Conservation (phyloP, 2,329 filamentous ascomycete genomes). For the Pyricularia sp. region DNA sequence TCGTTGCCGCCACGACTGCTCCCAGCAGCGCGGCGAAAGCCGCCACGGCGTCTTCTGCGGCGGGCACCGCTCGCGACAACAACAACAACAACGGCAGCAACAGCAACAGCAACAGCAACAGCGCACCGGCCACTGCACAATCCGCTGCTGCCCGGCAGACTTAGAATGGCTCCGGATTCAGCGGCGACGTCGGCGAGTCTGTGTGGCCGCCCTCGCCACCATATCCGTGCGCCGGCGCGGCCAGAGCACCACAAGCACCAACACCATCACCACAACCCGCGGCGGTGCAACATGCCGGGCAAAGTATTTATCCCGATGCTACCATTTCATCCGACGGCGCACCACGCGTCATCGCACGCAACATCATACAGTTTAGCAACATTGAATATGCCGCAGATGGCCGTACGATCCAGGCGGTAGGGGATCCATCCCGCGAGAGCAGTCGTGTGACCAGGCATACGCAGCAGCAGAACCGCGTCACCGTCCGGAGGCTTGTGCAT, state of each 20-base stretch:
- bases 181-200: background rate
- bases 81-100: background rate
- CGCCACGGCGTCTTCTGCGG: slow-evolving; percentile 4
- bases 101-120: background rate
- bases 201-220: background rate
- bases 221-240: background rate
- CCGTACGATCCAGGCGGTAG: background rate
- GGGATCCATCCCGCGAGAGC: background rate
- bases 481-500: background rate
- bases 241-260: background rate
- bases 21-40: background rate
- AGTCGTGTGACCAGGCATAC: background rate
- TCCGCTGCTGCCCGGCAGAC: slow-evolving; percentile 1
- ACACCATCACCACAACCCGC: background rate
- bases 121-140: background rate
- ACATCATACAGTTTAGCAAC: background rate
- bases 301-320: background rate
- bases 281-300: background rate
- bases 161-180: slow-evolving; percentile 2
- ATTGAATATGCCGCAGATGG: background rate
- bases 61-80: background rate
- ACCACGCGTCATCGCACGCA: background rate
- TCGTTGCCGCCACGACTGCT: slow-evolving; percentile 30
- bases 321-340: background rate
- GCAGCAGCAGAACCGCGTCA: background rate